Base-by-base conservation (phyloP, 1,284 basidiomycete species). In the Moesziomyces parantarcticus region DNA sequence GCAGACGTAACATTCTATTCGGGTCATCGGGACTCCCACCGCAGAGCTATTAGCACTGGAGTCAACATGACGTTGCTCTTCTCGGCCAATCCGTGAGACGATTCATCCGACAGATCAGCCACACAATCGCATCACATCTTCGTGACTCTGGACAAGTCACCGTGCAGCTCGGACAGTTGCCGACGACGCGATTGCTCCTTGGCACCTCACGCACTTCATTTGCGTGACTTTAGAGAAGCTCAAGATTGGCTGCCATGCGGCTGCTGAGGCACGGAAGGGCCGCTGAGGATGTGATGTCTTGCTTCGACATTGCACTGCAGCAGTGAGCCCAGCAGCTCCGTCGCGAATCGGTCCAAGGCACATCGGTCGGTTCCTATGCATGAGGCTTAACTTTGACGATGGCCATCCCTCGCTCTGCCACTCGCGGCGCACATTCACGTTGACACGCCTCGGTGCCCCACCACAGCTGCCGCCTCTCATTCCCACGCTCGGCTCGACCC, bases 141-240 rank as follows among this genome's bases (percentile, higher is more conserved):
- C 29, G 29, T 13, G 13, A 32, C 29, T 13, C 10, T 32, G 4
- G n/a, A n/a, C n/a, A n/a, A n/a, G n/a, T n/a, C n/a, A n/a, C n/a
- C n/a, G n/a, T n/a, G n/a, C n/a, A n/a, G n/a, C 29, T 32, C 29
- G 29, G 29, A 32, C 29, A 29, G 29, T 13, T 32, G 29, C 29
- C 29, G 29, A 32, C 29, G 11, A 32, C 29, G 29, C 29, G 10
- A 32, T 3, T 13, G 29, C 29, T 32, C 10, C 29, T 13, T 32
- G 29, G 29, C 29, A 32, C 13, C 25, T 20, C 11, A 14, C 50
- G 26, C 53, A 40, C 10, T 41, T 48, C 44, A 56, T 49, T 43
- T 21, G 20, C 7, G 46, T 56, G 46, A 56, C 22, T 49, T 48
- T 11, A 56, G 18, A 22, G 41, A 25, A 32, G 29, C 29, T 32